phyloP scores from a whole-genome alignment of 768 basidiomycete genomes.

The Rhodotorula graminis region DNA sequence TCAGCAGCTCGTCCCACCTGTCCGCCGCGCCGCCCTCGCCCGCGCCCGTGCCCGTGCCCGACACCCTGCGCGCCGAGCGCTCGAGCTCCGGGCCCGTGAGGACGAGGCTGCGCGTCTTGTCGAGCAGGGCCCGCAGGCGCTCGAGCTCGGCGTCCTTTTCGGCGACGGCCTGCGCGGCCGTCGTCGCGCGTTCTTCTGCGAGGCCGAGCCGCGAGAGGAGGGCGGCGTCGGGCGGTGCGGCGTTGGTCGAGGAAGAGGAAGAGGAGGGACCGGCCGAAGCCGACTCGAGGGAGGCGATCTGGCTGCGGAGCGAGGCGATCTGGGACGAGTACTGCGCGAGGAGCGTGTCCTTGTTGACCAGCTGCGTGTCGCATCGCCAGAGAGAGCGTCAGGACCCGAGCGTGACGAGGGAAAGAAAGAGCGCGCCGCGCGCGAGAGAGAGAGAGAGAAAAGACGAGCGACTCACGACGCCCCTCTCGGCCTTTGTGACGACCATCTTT shows the following conservation, averaged over 20 bases:
- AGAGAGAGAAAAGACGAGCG: background rate
- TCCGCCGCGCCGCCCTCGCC: too few species aligned
- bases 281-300: conserved; percentile 56
- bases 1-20: conserved; percentile 9
- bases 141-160: conserved; percentile 6
- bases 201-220: background rate
- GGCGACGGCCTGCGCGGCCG: background rate
- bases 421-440: background rate
- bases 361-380: conserved; percentile 52
- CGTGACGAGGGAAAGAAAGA: too few species aligned
- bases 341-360: conserved; percentile 83
- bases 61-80: background rate
- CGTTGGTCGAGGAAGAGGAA: conserved; percentile 51
- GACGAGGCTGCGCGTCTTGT: background rate
- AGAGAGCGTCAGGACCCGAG: too few species aligned
- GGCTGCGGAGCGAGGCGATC: conserved; percentile 77
- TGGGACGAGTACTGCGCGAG: conserved; percentile 92
- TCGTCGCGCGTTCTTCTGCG: background rate
- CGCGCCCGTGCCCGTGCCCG: background rate
- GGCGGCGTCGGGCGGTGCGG: conserved; percentile 53
- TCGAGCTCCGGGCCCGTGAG: background rate
- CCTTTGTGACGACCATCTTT: conserved; percentile 66
- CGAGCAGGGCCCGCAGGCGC: background rate
- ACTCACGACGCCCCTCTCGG: conserved; percentile 49
- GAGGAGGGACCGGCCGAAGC: too few species aligned